Evolutionary conservation across 306 rosid species (phyloP), one percentile per base, ranked within the genome.

Genomic region (Ziziphus jujuba): DNA sequence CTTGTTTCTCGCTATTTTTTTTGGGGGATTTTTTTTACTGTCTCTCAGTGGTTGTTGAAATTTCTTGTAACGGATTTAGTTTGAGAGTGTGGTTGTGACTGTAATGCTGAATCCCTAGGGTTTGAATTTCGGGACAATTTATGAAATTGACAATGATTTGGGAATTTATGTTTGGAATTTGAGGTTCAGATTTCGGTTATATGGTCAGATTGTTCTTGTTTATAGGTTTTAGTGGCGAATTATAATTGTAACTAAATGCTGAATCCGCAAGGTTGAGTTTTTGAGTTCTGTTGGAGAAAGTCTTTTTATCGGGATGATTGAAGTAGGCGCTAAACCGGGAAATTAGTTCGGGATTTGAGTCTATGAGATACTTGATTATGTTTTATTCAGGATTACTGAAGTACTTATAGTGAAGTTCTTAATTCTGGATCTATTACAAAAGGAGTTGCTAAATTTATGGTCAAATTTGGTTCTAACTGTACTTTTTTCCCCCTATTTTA

Each of bases 101-200:
- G 9, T 59, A 67, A 47, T 61, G 75, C 47, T 72, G 76, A 28
- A 22, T 9, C 52, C n/a, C 12, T 75, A 43, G 52, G 70, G 48
- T 17, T 76, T 65, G n/a, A 19, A 20, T 61, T 60, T 40, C 53
- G 35, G 69, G 31, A 36, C 20, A 47, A 47, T 60, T n/a, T 7
- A 56, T 31, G 51, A 65, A 33, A 71, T 45, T 65, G 20, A 19
- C 17, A 67, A 24, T 66, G 34, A 36, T 13, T 59, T 57, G 10
- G 63, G 35, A 20, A 51, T 10, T 76, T 33, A 40, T 40, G 8
- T 51, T 52, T 10, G 59, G 63, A 56, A 10, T 50, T 5, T 53
- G 24, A 28, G 45, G 45, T 65, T 35, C 28, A 21, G 57, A 62
- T 61, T 76, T 43, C 7, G 61, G 54, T 35, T 33, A 49, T 15